Base-by-base conservation (phyloP, 257 asterid genomes). In the Oldenlandia corymbosa region DNA sequence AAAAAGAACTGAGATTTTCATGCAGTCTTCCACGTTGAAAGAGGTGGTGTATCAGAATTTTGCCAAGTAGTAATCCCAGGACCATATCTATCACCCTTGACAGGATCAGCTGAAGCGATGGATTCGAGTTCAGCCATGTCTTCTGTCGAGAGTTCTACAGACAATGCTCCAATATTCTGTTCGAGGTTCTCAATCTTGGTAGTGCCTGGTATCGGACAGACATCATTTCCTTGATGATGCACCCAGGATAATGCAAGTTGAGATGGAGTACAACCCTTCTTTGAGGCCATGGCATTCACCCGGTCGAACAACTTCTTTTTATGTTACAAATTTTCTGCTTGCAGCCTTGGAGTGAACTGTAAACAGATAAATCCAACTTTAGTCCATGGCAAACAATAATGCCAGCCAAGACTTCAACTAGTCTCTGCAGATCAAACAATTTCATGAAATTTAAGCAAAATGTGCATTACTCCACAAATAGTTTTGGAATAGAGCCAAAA, bases 181-280 rank as follows among this genome's bases (percentile, higher is more conserved):
- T 75, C 71, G 2, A 78, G 45, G 66, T 81, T 78, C 4, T 32
- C 62, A 42, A 78, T 60, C 64, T 75, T 78, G 5, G 86, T 81
- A 32, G 84, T 79, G 20, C 81, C 84, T 0, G 82, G 85, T 27
- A 79, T 79, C 2, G 84, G 84, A 39, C 84, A 68, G n/a, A n/a
- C n/a, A n/a, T n/a, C n/a, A n/a, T n/a, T n/a, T n/a, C n/a, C n/a
- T n/a, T n/a, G n/a, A n/a, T 79, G 83, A 72, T 76, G 87, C n/a
- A 81, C 69, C 87, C 87, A 81, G 4, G 84, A 82, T 60, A 81
- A 75, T 1, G 84, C 82, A 3, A 81, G 76, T 36, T 81, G 87
- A 14, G 87, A 68, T 0, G 77, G 69, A 18, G 74, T 81, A 75
- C 83, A 81, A 14, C 83, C 83, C 39, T 76, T 81, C 76, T 64